Base-by-base conservation (phyloP, 805 yeast species). In the Wickerhamiella occidentalis region DNA sequence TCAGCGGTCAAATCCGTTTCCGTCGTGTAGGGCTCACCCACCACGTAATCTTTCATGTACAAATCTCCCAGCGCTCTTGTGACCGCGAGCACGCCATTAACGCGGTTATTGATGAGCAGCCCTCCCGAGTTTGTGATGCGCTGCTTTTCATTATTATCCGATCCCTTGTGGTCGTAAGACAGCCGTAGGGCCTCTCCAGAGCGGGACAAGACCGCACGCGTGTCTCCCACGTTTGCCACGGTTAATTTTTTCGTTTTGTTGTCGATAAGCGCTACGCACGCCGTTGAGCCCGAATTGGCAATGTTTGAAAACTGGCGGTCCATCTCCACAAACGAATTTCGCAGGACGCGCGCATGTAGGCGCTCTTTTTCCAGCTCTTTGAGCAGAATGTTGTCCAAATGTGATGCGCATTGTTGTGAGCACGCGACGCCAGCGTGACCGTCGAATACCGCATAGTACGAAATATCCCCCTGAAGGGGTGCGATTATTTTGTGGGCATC, bases 361-460 rank as follows among this genome's bases (percentile, higher is more conserved):
- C n/a, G 18, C 12, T 13, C 28, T 17, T 18, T 30, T 12, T 11
- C 19, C 3, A 57, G 36, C 37, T 53, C 57, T 6, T 50, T 61
- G 30, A 64, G 67, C 48, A 78, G 61, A 18, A 86, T 72, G 48
- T 72, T 74, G 62, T 90, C 96, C 51, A 90, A 64, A 58, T 83
- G 79, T 54, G 85, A 79, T 0, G 96, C 94, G 68, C 96, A 87
- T 94, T 95, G 88, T 58, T 90, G 77, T 1, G 98, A 94, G 7
- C 94, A 82, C 56, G 79, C 85, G 49, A 79, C 79, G 19, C 98
- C 98, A 1, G 97, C 97, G 67, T 90, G 98, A 9, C 98, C 98
- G 65, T 90, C 98, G 66, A 87, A 90, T 0, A 90, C 75, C 15
- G 94, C 97, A 73, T 90, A 87, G 62, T 85, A 90, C 82, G 95